phyloP scores from a whole-genome alignment of 139 green algal genomes.

The Chlorella sp. region DNA sequence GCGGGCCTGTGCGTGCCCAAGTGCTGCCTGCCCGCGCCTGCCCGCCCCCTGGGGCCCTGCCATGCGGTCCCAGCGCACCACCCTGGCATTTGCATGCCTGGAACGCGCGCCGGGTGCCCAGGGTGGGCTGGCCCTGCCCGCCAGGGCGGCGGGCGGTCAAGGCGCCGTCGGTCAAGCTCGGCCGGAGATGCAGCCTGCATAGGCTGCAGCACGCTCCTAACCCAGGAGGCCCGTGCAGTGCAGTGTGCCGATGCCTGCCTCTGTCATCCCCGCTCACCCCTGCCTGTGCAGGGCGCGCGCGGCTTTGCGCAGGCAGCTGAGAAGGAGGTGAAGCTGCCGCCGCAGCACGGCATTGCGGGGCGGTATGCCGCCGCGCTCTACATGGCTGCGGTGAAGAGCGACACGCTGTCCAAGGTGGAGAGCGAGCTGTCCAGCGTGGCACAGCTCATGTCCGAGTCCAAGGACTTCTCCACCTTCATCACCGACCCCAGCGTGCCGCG shows the following conservation, averaged over 20 bases:
- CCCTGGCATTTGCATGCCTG: no score
- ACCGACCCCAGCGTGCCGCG: conserved; percentile 58
- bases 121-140: no score
- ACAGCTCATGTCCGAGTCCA: conserved; percentile 37
- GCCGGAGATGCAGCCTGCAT: no score
- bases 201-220: not conserved
- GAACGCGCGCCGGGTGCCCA: no score
- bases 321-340: conserved; percentile 39
- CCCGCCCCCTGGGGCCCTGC: no score
- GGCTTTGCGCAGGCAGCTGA: conserved; percentile 19
- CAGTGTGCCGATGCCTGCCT: not conserved
- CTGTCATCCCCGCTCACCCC: not conserved
- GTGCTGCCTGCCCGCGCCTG: no score
- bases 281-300: conserved; percentile 14
- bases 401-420: conserved; percentile 55
- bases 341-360: conserved; percentile 58
- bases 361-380: conserved; percentile 77
- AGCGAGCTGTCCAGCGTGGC: conserved; percentile 58
- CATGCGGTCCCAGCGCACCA: no score
- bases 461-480: conserved; percentile 59
- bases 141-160: no score
- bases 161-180: no score
- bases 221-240: not conserved
- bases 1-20: no score
- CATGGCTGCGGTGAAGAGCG: conserved; percentile 55